These are phyloP conservation scores for Brassica hybrid DNA, from an alignment of 441 rosid genomes.

Conservation along the genomic window DNA sequence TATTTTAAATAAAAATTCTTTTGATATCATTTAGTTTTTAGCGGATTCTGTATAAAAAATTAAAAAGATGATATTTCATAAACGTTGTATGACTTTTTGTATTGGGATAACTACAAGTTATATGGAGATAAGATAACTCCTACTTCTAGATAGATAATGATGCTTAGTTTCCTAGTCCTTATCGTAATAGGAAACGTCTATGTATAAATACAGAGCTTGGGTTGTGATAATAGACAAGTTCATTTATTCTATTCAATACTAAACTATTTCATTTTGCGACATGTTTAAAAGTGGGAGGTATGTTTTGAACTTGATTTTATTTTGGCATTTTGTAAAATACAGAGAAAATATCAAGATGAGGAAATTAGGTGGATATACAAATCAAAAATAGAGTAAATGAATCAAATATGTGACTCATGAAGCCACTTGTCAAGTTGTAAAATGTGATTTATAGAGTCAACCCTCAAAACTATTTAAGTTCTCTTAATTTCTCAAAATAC, in stretches of 20 bases:
- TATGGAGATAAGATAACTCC: too few species aligned
- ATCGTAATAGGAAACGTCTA: neutral
- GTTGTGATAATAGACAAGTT: too few species aligned
- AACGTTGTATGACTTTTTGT: conserved; percentile 11
- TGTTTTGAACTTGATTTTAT: conserved; percentile 1
- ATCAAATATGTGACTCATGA: conserved; percentile 17
- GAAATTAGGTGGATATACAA: conserved; percentile 37
- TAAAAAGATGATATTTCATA: too few species aligned
- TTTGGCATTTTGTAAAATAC: conserved; percentile 6
- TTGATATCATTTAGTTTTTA: neutral
- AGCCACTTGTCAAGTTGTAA: conserved; percentile 29
- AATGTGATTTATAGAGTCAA: conserved; percentile 26
- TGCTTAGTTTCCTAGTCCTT: neutral
- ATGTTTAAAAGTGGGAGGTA: conserved; percentile 30
- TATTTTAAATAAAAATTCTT: neutral
- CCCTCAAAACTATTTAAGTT: conserved; percentile 1
- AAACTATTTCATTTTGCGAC: conserved; percentile 11
- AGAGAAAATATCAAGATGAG: conserved; percentile 14
- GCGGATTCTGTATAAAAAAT: too few species aligned
- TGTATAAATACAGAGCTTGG: too few species aligned
- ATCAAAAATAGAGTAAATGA: conserved; percentile 17
- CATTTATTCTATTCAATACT: too few species aligned
- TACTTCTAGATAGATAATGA: neutral
- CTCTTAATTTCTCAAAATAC: conserved; percentile 42
- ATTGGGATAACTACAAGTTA: too few species aligned